Evolutionary conservation across 441 rosid genomes (phyloP).

Genomic region (Gossypium lobatum): DNA sequence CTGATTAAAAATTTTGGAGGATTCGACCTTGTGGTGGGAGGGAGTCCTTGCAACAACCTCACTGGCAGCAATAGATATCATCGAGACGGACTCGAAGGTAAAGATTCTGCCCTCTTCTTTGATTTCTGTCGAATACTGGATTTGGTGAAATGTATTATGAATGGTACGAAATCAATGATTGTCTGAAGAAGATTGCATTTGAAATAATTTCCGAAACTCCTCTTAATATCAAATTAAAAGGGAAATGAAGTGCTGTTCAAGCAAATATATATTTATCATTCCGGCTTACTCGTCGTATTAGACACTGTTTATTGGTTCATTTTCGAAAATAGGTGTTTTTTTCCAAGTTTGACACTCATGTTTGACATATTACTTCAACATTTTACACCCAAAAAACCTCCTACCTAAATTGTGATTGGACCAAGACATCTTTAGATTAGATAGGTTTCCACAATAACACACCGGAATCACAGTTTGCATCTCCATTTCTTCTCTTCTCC

Average conservation of each 20-base stretch:
- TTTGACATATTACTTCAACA: no score
- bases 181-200: background rate
- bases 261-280: background rate
- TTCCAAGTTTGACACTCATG: no score
- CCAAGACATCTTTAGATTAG: no score
- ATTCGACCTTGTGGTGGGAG: slow-evolving; percentile 80
- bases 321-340: background rate
- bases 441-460: no score
- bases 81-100: slow-evolving; percentile 76
- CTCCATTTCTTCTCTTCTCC: no score
- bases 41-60: slow-evolving; percentile 87
- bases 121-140: slow-evolving; percentile 71
- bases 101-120: slow-evolving; percentile 65
- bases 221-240: background rate
- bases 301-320: background rate
- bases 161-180: slow-evolving; percentile 21
- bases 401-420: no score
- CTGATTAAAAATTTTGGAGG: slow-evolving; percentile 55
- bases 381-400: no score
- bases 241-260: background rate
- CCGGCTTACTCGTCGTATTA: background rate
- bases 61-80: slow-evolving; percentile 70
- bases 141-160: slow-evolving; percentile 29
- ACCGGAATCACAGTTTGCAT: no score
- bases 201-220: background rate